These are phyloP conservation scores for Myxozyma kluyveri DNA, from an alignment of 805 yeast genomes.

Conservation along the genomic window DNA sequence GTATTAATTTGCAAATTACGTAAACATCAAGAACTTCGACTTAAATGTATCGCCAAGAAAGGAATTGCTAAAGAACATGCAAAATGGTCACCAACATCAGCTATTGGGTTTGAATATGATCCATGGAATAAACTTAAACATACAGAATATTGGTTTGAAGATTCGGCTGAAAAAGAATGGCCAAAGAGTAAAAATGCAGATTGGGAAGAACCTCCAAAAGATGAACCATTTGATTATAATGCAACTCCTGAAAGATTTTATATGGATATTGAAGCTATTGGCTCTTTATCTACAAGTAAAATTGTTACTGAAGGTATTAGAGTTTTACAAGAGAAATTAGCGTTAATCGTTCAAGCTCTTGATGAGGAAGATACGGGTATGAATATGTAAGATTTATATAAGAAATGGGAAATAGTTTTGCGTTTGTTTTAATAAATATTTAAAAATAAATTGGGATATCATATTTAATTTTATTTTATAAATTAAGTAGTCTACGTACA, in stretches of 20 bases:
- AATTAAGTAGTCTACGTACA: slow-evolving; percentile 4
- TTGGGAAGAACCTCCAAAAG: slow-evolving; percentile 69
- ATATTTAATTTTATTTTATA: not conserved
- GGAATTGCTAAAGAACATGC: slow-evolving; percentile 71
- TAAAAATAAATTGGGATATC: not conserved
- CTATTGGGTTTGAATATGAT: slow-evolving; percentile 94
- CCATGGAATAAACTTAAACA: slow-evolving; percentile 98
- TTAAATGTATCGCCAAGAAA: slow-evolving; percentile 92
- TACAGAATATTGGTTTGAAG: slow-evolving; percentile 96
- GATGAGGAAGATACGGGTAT: slow-evolving; percentile 30
- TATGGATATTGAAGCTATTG: slow-evolving; percentile 88
- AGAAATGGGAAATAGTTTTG: too few relatives aligned
- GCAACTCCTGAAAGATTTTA: slow-evolving; percentile 82
- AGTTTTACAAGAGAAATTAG: slow-evolving; percentile 85
- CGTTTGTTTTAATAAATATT: too few relatives aligned
- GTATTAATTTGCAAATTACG: slow-evolving; percentile 87
- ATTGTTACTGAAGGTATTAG: slow-evolving; percentile 82
- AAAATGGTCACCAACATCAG: slow-evolving; percentile 96
- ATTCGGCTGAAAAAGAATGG: slow-evolving; percentile 86
- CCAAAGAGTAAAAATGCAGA: slow-evolving; percentile 84
- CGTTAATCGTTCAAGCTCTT: slow-evolving; percentile 75
- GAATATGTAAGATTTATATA: slow-evolving; percentile 10
- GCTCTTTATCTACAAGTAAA: slow-evolving; percentile 82
- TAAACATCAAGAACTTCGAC: slow-evolving; percentile 83
- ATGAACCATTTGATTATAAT: slow-evolving; percentile 73